Conservation (phyloP, 2,329 filamentous ascomycete species). For the Gnomoniopsis sp. region DNA sequence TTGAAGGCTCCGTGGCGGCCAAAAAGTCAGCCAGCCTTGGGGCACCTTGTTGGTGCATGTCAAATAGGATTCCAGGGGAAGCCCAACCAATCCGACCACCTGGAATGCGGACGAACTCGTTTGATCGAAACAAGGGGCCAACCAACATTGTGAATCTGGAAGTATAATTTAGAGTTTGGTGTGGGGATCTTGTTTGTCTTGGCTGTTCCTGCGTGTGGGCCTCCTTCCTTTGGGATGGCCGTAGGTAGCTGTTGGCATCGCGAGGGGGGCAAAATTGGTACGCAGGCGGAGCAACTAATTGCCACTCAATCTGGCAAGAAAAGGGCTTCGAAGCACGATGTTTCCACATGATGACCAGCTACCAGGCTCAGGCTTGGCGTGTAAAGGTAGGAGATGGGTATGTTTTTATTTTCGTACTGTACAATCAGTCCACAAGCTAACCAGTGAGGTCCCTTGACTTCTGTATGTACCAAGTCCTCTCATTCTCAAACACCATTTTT, state of each 20-base stretch:
- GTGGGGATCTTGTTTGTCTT: neutral
- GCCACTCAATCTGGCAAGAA: too few species aligned
- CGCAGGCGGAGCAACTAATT: too few species aligned
- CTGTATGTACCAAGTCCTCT: neutral
- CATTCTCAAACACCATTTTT: too few species aligned
- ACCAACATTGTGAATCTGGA: neutral
- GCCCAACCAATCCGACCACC: neutral
- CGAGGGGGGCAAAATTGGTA: too few species aligned
- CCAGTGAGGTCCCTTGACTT: neutral
- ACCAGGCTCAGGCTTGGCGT: neutral
- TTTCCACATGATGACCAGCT: too few species aligned
- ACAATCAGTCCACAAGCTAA: neutral
- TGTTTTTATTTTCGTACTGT: conserved; percentile 8
- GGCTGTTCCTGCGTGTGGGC: neutral
- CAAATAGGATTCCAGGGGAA: neutral
- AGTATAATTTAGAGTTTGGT: neutral
- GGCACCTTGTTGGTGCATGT: neutral
- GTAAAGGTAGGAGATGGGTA: conserved; percentile 7
- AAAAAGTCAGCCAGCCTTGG: neutral
- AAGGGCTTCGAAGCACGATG: too few species aligned
- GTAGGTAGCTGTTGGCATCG: neutral
- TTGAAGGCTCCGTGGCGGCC: neutral
- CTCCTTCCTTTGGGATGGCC: neutral
- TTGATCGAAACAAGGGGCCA: neutral
- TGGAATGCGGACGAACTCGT: neutral